Evolutionary conservation across 495 filamentous ascomycete genomes (phyloP).

Genomic region (Trichoderma orchidacearum): DNA sequence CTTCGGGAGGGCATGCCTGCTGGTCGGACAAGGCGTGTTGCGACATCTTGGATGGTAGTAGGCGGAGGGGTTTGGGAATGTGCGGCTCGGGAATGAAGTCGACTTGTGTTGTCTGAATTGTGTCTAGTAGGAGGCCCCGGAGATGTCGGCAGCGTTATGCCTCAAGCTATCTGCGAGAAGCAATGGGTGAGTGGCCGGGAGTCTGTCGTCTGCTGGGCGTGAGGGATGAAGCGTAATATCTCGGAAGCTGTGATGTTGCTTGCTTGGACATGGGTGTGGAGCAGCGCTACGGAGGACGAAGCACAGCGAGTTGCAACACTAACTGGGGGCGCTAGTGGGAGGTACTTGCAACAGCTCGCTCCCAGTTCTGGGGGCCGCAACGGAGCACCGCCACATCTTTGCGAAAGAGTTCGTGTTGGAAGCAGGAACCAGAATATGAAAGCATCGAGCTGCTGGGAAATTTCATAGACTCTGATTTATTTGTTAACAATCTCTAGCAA

Average conservation of each 20-base stretch:
- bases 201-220: conserved; percentile 1
- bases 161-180: background rate
- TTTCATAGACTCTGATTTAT: no score
- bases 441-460: background rate
- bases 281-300: no score
- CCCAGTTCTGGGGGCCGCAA: background rate
- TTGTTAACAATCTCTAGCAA: no score
- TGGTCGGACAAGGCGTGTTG: conserved; percentile 4
- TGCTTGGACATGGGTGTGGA: background rate
- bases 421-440: background rate
- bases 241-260: background rate
- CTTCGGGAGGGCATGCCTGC: conserved; percentile 2
- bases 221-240: conserved; percentile 6
- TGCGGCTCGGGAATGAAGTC: background rate
- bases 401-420: background rate
- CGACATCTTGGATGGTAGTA: conserved; percentile 4
- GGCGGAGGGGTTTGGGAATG: conserved; percentile 2
- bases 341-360: background rate
- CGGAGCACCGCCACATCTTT: background rate
- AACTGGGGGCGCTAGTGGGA: background rate
- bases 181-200: background rate
- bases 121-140: background rate
- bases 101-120: no score
- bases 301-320: background rate
- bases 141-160: background rate